phyloP scores from a whole-genome alignment of 257 asterid genomes.

The Rauvolfia tetraphylla region DNA sequence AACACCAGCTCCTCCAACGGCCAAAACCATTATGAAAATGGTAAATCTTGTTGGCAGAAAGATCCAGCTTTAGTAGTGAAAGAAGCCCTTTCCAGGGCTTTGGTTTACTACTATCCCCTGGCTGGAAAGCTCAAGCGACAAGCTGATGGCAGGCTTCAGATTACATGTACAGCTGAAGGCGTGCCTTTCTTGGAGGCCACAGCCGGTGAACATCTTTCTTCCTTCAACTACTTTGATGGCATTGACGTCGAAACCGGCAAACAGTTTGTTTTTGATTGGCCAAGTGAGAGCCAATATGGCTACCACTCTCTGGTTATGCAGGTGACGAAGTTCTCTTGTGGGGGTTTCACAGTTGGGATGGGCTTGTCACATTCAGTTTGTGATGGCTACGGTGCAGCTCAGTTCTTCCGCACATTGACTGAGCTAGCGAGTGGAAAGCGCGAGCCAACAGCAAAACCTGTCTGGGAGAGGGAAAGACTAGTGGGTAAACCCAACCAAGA shows the following conservation, averaged over 20 bases:
- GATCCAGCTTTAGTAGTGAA: slow-evolving; percentile 13
- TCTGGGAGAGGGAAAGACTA: slow-evolving; percentile 47
- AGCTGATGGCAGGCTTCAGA: slow-evolving; percentile 13
- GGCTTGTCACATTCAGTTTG: slow-evolving; percentile 57
- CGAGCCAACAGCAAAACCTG: slow-evolving; percentile 29
- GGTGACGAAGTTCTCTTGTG: slow-evolving; percentile 56
- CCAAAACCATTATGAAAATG: neutral
- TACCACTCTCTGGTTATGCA: slow-evolving; percentile 48
- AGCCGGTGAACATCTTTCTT: slow-evolving; percentile 3
- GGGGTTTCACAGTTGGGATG: slow-evolving; percentile 67
- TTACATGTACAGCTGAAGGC: slow-evolving; percentile 23
- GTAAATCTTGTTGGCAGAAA: neutral
- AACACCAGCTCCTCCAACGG: neutral
- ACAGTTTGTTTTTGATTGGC: slow-evolving; percentile 15
- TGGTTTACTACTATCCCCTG: slow-evolving; percentile 22
- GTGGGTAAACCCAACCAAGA: slow-evolving; percentile 38
- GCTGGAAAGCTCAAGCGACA: slow-evolving; percentile 26
- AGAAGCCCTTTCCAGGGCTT: slow-evolving; percentile 20
- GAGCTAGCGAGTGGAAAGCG: slow-evolving; percentile 50
- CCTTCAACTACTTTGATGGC: slow-evolving; percentile 17
- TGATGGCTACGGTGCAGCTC: slow-evolving; percentile 65
- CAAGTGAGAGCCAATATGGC: slow-evolving; percentile 8
- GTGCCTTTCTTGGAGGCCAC: slow-evolving; percentile 23
- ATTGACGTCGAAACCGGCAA: slow-evolving; percentile 12
- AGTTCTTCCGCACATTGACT: slow-evolving; percentile 49